Evolutionary conservation across 768 basidiomycete genomes (phyloP).

Genomic region (Xerocomellus dryophilus): DNA sequence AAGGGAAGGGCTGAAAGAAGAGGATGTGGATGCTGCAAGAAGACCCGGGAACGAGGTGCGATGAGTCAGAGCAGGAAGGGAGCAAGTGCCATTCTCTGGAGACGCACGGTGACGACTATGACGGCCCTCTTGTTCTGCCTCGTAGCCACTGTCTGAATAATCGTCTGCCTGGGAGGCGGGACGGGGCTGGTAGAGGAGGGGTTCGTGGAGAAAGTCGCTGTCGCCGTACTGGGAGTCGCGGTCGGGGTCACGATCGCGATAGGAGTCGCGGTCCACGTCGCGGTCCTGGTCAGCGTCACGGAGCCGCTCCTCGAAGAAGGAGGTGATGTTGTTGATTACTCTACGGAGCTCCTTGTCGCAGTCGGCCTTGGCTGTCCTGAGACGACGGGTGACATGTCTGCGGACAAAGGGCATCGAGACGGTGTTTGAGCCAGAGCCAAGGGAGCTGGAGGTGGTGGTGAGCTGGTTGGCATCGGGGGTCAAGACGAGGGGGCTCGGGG

Average conservation of each 20-base stretch:
- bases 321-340: conserved; percentile 90
- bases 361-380: conserved; percentile 90
- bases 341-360: conserved; percentile 96
- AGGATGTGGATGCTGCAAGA: conserved; percentile 63
- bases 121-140: conserved; percentile 59
- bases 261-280: conserved; percentile 61
- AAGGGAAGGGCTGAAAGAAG: conserved; percentile 60
- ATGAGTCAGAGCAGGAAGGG: conserved; percentile 47
- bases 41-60: conserved; percentile 54
- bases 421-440: conserved; percentile 62
- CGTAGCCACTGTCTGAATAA: conserved; percentile 81
- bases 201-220: conserved; percentile 55
- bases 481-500: conserved; percentile 79
- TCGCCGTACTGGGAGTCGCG: conserved; percentile 59
- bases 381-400: conserved; percentile 88
- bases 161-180: conserved; percentile 63
- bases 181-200: conserved; percentile 56
- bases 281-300: conserved; percentile 66
- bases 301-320: conserved; percentile 90
- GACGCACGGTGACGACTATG: conserved; percentile 78
- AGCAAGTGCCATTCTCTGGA: conserved; percentile 41
- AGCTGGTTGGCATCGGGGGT: conserved; percentile 52
- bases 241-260: conserved; percentile 47
- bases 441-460: conserved; percentile 11
- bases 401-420: conserved; percentile 92